Percentiles rank a stretch among this genome's conserved stretches.
These are phyloP conservation scores for Rhododendron henanense DNA, from an alignment of 148 eudicot genomes.

Conservation along the genomic window DNA sequence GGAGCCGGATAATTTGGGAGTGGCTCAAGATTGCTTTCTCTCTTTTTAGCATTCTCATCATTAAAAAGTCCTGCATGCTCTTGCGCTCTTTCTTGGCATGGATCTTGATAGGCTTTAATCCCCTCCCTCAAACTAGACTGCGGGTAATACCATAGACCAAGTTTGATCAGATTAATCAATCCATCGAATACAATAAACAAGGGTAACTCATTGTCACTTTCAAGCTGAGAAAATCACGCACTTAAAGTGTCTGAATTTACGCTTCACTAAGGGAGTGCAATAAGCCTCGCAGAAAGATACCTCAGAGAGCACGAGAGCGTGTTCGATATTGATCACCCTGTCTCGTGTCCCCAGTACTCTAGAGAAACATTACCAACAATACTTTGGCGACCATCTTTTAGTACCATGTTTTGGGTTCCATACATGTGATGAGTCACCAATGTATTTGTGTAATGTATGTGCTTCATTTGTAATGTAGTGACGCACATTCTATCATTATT, in stretches of 20 bases:
- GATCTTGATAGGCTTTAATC: not conserved
- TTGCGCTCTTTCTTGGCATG: not conserved
- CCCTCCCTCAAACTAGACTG: not conserved
- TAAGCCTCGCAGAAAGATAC: slow-evolving; percentile 5
- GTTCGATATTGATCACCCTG: not conserved
- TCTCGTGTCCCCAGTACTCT: not conserved
- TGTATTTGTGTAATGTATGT: too few relatives aligned
- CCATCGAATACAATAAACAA: not conserved
- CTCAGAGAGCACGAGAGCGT: not conserved
- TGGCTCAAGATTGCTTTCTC: not conserved
- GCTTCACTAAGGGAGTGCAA: not conserved
- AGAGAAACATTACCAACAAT: not conserved
- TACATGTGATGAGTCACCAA: too few relatives aligned
- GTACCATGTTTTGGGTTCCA: too few relatives aligned
- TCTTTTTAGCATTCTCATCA: not conserved
- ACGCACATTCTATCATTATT: too few relatives aligned
- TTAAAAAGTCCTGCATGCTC: not conserved
- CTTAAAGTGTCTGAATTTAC: not conserved
- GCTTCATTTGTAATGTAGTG: too few relatives aligned
- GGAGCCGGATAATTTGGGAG: not conserved
- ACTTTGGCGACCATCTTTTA: not conserved
- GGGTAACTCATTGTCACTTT: not conserved
- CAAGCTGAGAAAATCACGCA: not conserved
- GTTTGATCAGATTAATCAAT: not conserved
- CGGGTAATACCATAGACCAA: not conserved